phyloP scores from a whole-genome alignment of 306 rosid species.

The Gastrolobium villosum region DNA sequence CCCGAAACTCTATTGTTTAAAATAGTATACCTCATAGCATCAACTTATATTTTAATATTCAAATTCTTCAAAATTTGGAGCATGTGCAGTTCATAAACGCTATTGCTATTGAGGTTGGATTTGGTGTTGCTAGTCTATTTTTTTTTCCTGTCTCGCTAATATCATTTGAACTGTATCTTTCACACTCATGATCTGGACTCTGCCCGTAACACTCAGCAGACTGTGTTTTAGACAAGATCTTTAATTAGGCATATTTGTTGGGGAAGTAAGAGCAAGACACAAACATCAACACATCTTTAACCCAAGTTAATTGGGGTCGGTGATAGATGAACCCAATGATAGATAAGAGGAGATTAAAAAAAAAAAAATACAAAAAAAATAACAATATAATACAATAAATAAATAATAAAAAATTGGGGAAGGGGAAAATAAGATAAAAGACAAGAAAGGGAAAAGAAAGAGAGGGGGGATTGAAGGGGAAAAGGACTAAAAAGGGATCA shows the following conservation, averaged over 20 bases:
- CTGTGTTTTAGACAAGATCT: not conserved
- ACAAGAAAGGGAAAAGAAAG: too few species aligned
- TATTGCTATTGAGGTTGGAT: not conserved
- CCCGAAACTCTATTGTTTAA: conserved; percentile 3
- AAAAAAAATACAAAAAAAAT: too few species aligned
- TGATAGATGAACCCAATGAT: too few species aligned
- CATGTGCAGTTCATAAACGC: conserved; percentile 2
- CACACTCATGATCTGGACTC: conserved; percentile 37
- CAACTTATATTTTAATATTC: not conserved
- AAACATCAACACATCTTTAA: too few species aligned
- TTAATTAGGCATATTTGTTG: conserved; percentile 29
- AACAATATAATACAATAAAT: too few species aligned
- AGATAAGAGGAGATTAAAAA: too few species aligned
- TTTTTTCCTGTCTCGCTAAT: not conserved
- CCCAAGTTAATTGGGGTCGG: too few species aligned
- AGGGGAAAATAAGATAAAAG: too few species aligned
- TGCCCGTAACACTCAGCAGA: conserved; percentile 1
- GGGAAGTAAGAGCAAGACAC: not conserved
- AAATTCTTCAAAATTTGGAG: conserved; percentile 20
- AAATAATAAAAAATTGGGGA: too few species aligned
- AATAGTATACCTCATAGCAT: not conserved
- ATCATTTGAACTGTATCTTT: conserved; percentile 27
- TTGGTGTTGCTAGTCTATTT: not conserved
- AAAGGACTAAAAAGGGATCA: too few species aligned
- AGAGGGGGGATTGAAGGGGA: too few species aligned